Conservation (phyloP, 176 grass and related monocot genomes). For the Pontederia crassipes region DNA sequence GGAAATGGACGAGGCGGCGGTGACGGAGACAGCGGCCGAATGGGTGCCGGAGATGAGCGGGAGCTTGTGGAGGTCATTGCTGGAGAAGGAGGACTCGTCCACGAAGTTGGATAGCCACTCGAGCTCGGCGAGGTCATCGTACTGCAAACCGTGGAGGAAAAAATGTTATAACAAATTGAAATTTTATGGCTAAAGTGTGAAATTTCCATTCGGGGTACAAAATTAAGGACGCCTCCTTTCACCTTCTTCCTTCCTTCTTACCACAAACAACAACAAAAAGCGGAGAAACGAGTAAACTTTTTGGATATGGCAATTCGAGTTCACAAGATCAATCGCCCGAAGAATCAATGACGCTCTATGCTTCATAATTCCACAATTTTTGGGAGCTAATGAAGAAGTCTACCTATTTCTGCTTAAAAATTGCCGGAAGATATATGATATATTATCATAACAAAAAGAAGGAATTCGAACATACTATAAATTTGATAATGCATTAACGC, state of each 20-base stretch:
- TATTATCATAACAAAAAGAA: too few species aligned
- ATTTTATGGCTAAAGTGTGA: background rate
- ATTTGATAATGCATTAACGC: background rate
- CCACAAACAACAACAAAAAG: too few species aligned
- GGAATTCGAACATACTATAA: too few species aligned
- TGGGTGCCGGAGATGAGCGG: constrained; percentile 56
- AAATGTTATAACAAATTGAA: background rate
- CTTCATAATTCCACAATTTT: too few species aligned
- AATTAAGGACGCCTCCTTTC: background rate
- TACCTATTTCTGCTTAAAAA: too few species aligned
- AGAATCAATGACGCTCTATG: too few species aligned
- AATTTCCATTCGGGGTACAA: background rate
- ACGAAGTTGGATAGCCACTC: constrained; percentile 85
- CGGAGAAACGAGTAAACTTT: too few species aligned
- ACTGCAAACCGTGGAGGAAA: constrained; percentile 30
- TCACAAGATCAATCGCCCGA: too few species aligned
- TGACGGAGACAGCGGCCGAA: constrained; percentile 12
- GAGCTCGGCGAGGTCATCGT: constrained; percentile 67
- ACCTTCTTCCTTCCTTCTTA: too few species aligned
- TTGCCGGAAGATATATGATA: too few species aligned
- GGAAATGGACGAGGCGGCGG: background rate
- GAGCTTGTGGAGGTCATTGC: constrained; percentile 78
- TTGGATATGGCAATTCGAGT: too few species aligned
- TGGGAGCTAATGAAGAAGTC: too few species aligned
- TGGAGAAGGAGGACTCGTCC: constrained; percentile 44